Conservation (phyloP, 257 asterid species). For the Ajuga chamaepitys region DNA sequence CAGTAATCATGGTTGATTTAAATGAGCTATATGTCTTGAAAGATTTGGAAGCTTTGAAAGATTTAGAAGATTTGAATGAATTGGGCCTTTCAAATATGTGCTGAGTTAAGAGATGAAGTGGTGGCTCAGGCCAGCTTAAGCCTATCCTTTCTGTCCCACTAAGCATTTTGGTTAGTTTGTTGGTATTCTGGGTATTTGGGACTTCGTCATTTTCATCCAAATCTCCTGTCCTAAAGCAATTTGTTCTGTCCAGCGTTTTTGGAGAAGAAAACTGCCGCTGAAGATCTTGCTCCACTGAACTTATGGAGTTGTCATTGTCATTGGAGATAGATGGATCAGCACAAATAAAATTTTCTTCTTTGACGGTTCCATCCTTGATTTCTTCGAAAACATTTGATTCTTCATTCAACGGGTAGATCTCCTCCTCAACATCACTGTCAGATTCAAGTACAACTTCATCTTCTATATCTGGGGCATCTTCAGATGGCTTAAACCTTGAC, state of each 20-base stretch:
- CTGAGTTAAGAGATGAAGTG: conserved; percentile 54
- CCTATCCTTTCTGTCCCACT: conserved; percentile 77
- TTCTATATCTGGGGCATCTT: conserved; percentile 62
- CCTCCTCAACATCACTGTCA: conserved; percentile 76
- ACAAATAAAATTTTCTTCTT: conserved; percentile 18
- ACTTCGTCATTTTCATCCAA: conserved; percentile 31
- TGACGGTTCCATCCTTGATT: conserved; percentile 20
- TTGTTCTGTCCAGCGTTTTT: conserved; percentile 40
- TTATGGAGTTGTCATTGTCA: conserved; percentile 9
- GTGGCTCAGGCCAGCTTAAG: conserved; percentile 91
- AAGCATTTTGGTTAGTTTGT: conserved; percentile 35
- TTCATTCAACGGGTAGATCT: conserved; percentile 56
- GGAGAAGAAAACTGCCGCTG: conserved; percentile 46
- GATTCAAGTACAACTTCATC: conserved; percentile 55
- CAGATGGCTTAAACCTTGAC: conserved; percentile 71
- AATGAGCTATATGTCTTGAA: conserved; percentile 48
- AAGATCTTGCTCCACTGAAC: conserved; percentile 24
- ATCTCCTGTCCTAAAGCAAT: conserved; percentile 43
- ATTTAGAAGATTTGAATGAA: conserved; percentile 41
- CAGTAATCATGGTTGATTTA: conserved; percentile 27
- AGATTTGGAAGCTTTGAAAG: conserved; percentile 45
- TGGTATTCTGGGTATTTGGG: conserved; percentile 22
- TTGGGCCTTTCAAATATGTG: conserved; percentile 46
- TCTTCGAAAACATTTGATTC: conserved; percentile 36
- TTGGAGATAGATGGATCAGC: conserved; percentile 24